Evolutionary conservation across 2,329 filamentous ascomycete genomes (phyloP).

Genomic region (Cladosporium phlei): DNA sequence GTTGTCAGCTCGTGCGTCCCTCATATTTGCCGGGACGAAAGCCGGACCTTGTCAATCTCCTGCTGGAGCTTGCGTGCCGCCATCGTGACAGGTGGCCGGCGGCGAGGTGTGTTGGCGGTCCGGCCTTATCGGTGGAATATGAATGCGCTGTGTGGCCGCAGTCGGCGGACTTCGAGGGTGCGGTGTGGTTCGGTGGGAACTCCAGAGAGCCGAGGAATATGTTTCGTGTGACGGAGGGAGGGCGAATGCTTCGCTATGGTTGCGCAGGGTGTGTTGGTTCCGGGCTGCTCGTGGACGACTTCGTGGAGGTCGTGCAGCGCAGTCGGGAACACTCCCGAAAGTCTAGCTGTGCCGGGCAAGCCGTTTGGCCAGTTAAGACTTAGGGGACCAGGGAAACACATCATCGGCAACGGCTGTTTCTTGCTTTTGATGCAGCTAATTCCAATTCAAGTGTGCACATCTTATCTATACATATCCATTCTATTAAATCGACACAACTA

Average conservation of each 20-base stretch:
- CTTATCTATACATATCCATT: too few relatives aligned
- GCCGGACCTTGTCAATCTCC: constrained; percentile 85
- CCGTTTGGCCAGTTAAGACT: too few relatives aligned
- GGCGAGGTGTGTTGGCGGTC: constrained; percentile 1
- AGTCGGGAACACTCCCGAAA: constrained; percentile 2
- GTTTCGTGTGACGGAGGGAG: constrained; percentile 6
- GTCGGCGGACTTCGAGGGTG: constrained; percentile 1
- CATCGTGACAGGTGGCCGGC: constrained; percentile 54
- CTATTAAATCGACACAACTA: too few relatives aligned
- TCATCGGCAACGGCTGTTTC: too few relatives aligned
- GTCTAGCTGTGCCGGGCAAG: too few relatives aligned
- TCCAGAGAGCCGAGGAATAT: background rate
- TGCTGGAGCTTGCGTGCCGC: constrained; percentile 93
- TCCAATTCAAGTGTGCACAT: too few relatives aligned
- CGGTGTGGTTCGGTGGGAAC: background rate
- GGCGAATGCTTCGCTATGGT: constrained; percentile 2
- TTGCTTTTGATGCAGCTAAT: too few relatives aligned
- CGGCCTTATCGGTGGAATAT: constrained; percentile 2
- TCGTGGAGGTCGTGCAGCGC: constrained; percentile 1
- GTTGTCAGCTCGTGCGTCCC: constrained; percentile 8
- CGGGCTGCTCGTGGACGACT: too few relatives aligned
- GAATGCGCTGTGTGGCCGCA: constrained; percentile 2
- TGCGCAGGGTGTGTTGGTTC: constrained; percentile 5
- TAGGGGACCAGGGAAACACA: too few relatives aligned
- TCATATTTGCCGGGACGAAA: background rate